Evolutionary conservation across 495 filamentous ascomycete species (phyloP).

Genomic region (Mytilinidion resinicola): DNA sequence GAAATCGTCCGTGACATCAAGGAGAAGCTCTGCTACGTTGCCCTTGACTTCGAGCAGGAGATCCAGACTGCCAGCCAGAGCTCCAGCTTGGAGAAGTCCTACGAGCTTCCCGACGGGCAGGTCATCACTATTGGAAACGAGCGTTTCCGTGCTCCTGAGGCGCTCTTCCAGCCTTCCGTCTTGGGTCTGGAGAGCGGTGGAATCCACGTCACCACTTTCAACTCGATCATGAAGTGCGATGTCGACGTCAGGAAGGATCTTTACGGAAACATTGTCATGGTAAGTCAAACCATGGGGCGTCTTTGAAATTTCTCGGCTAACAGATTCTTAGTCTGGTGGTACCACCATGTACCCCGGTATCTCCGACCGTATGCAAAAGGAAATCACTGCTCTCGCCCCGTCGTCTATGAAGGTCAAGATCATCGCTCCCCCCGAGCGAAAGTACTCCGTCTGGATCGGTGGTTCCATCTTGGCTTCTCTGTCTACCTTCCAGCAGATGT

Average conservation of each 20-base stretch:
- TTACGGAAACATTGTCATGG: constrained; percentile 99
- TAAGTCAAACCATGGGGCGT: constrained; percentile 43
- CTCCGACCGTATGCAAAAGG: constrained; percentile 99
- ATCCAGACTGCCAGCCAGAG: constrained; percentile 98
- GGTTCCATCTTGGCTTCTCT: constrained; percentile 98
- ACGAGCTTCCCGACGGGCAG: constrained; percentile 98
- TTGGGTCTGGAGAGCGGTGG: constrained; percentile 96
- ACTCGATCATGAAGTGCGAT: constrained; percentile 99
- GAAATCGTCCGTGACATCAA: constrained; percentile 99
- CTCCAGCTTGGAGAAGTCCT: constrained; percentile 98
- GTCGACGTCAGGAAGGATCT: constrained; percentile 99
- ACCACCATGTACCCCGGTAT: constrained; percentile 99
- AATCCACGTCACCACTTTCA: constrained; percentile 99
- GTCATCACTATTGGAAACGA: constrained; percentile 99
- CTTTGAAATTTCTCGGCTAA: constrained; percentile 3
- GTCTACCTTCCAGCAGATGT: constrained; percentile 99
- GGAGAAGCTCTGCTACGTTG: constrained; percentile 99
- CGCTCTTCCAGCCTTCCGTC: constrained; percentile 98
- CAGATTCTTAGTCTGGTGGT: constrained; percentile 71
- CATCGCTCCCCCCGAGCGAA: constrained; percentile 69
- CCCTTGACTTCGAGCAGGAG: constrained; percentile 99
- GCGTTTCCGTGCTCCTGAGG: constrained; percentile 98
- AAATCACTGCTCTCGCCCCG: constrained; percentile 97
- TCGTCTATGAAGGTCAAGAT: constrained; percentile 88
- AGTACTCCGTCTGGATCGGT: constrained; percentile 99